phyloP scores from a whole-genome alignment of 106 monocot species.

The Vanilla planifolia region DNA sequence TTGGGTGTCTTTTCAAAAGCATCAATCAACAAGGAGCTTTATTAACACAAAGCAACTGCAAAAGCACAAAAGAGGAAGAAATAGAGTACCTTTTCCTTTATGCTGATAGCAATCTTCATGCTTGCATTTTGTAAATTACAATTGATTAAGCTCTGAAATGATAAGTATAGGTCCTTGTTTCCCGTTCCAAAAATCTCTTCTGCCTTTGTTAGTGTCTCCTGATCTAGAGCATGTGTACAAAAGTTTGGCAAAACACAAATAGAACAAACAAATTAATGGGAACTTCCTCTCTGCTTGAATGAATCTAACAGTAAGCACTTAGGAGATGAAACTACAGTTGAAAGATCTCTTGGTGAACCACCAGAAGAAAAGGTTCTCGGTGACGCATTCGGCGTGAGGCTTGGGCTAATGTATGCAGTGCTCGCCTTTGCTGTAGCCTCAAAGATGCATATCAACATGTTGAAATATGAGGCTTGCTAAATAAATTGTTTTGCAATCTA shows the following conservation, averaged over 20 bases:
- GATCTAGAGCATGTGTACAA: neutral
- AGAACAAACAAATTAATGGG: neutral
- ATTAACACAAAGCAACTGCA: no score
- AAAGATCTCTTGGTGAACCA: conserved; percentile 40
- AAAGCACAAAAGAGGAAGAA: neutral
- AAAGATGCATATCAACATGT: neutral
- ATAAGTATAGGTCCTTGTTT: conserved; percentile 78
- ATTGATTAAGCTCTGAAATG: conserved; percentile 70
- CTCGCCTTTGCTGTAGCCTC: conserved; percentile 18
- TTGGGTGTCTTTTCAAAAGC: no score
- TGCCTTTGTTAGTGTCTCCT: conserved; percentile 81
- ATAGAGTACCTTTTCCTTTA: neutral
- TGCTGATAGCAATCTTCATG: neutral
- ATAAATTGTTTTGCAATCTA: neutral
- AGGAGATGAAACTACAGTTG: conserved; percentile 44
- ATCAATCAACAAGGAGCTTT: no score
- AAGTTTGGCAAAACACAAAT: neutral
- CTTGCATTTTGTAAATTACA: conserved; percentile 32
- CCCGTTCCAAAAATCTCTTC: conserved; percentile 84
- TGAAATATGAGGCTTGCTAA: neutral
- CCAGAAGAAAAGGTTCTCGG: conserved; percentile 34
- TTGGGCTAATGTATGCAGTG: conserved; percentile 27
- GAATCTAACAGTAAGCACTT: no score
- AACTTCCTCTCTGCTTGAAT: neutral
- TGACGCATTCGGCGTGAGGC: conserved; percentile 32